These are phyloP conservation scores for Penicillium sp. DNA, from an alignment of 2,329 filamentous ascomycete species.

Conservation along the genomic window DNA sequence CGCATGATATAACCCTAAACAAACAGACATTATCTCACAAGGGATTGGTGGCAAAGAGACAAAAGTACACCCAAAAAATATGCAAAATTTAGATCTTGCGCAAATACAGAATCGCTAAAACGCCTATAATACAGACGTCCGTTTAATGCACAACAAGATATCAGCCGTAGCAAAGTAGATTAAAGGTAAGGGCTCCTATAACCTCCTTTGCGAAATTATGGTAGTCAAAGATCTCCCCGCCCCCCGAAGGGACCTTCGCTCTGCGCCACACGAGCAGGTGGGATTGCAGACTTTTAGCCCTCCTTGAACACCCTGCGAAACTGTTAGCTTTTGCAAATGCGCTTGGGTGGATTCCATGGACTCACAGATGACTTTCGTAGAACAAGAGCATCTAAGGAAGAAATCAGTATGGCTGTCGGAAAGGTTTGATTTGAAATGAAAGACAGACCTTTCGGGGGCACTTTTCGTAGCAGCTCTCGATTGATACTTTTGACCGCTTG, in stretches of 20 bases:
- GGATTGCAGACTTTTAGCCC: conserved; percentile 1
- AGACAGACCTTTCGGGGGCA: conserved; percentile 42
- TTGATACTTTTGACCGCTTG: conserved; percentile 42
- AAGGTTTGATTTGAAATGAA: not conserved
- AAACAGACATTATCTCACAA: not conserved
- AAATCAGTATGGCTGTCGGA: not conserved
- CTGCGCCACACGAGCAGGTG: not conserved
- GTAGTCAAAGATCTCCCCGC: not conserved
- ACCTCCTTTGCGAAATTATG: not conserved
- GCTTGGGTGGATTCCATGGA: not conserved
- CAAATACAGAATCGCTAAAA: not conserved
- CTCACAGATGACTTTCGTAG: conserved; percentile 50
- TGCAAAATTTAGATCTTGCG: not conserved
- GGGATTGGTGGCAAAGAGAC: not conserved
- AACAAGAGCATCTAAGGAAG: conserved; percentile 46
- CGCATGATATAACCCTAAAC: not conserved
- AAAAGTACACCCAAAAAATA: not conserved
- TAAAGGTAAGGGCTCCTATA: conserved; percentile 2
- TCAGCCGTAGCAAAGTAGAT: not conserved
- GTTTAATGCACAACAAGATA: not conserved
- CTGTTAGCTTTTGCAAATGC: conserved; percentile 12
- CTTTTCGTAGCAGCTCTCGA: conserved; percentile 42
- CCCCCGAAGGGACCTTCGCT: not conserved
- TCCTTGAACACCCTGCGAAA: conserved; percentile 38
- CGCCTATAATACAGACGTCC: conserved; percentile 3